Conservation (phyloP, 83 land plant genomes). For the Diphasiastrum complanatum region DNA sequence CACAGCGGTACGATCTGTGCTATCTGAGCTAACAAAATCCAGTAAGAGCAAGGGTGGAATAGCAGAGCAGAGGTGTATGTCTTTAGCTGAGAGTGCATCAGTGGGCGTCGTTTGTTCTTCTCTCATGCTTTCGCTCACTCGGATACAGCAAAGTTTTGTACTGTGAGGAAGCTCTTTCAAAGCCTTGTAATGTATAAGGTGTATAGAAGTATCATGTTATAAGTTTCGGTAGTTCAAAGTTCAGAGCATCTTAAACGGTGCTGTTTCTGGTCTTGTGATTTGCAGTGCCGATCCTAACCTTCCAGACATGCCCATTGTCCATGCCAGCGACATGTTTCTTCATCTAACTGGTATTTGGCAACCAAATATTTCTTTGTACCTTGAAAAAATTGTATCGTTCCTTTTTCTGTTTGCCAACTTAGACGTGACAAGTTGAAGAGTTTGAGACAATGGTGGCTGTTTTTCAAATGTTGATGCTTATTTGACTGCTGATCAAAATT, state of each 20-base stretch:
- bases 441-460: too few relatives aligned
- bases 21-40: slow-evolving; percentile 48
- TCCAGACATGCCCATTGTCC: slow-evolving; percentile 86
- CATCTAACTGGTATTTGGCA: slow-evolving; percentile 81
- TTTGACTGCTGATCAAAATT: too few relatives aligned
- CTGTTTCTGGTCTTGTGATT: slow-evolving; percentile 9
- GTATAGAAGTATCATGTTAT: too few relatives aligned
- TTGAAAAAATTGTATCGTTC: too few relatives aligned
- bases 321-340: slow-evolving; percentile 81
- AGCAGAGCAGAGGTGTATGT: slow-evolving; percentile 41
- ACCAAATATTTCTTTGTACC: too few relatives aligned
- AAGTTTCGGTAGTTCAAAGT: too few relatives aligned
- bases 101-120: slow-evolving; percentile 47
- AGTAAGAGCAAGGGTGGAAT: slow-evolving; percentile 52
- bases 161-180: slow-evolving; percentile 56
- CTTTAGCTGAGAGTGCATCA: slow-evolving; percentile 23
- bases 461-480: too few relatives aligned
- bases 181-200: too few relatives aligned
- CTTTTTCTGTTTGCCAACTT: too few relatives aligned
- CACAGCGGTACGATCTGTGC: slow-evolving; percentile 34
- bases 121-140: slow-evolving; percentile 62
- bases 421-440: too few relatives aligned
- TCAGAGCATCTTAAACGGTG: not conserved
- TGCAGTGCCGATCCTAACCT: slow-evolving; percentile 74
- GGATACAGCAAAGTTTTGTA: slow-evolving; percentile 97